Conservation (phyloP, 768 basidiomycete genomes). For the Tylopilus rubrobrunneus region DNA sequence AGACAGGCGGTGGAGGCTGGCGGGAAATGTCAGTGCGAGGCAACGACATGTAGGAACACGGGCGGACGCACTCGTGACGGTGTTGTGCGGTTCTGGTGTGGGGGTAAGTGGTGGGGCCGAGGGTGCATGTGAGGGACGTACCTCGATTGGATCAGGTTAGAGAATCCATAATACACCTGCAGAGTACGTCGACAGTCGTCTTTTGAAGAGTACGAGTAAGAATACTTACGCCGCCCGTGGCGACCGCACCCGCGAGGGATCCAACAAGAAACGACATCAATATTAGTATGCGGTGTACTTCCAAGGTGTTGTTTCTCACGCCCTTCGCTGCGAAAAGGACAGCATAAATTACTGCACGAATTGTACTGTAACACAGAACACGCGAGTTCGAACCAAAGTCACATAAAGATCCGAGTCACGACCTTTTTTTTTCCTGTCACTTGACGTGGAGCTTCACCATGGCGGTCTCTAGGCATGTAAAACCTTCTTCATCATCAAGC, state of each 20-base stretch:
- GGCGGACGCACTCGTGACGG: conserved; percentile 42
- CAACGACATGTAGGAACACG: too few relatives aligned
- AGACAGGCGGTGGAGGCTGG: conserved; percentile 48
- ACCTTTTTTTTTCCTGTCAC: conserved; percentile 5
- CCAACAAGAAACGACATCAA: conserved; percentile 62
- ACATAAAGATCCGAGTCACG: not conserved
- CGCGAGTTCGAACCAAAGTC: not conserved
- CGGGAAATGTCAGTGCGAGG: too few relatives aligned
- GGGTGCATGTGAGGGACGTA: not conserved
- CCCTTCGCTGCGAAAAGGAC: not conserved
- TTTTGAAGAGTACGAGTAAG: not conserved
- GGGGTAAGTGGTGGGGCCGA: not conserved
- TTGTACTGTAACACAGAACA: conserved; percentile 9
- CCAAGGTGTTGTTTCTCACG: conserved; percentile 5
- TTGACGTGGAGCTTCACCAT: conserved; percentile 27
- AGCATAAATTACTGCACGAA: conserved; percentile 7
- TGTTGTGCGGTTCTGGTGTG: conserved; percentile 51
- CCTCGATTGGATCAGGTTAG: conserved; percentile 58
- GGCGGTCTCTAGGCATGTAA: conserved; percentile 12
- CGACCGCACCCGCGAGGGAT: conserved; percentile 65
- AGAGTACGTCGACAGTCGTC: not conserved
- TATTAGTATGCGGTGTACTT: conserved; percentile 32
- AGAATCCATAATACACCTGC: conserved; percentile 71
- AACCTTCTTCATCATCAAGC: not conserved
- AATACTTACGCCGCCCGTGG: conserved; percentile 58